Evolutionary conservation across 2,329 filamentous ascomycete species (phyloP).

Genomic region (Colletotrichum shisoi): DNA sequence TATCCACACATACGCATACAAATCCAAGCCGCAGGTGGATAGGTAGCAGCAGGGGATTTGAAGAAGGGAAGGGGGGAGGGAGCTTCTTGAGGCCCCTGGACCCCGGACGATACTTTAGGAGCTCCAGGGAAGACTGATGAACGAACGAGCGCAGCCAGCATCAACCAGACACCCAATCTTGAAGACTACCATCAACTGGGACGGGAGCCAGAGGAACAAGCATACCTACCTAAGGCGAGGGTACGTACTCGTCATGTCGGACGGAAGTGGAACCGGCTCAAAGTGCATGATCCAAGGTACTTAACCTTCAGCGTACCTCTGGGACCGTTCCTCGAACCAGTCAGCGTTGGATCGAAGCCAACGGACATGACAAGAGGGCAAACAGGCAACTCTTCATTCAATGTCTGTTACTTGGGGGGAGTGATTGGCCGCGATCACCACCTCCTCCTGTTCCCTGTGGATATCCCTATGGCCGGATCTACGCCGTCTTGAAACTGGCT

Average conservation of each 20-base stretch:
- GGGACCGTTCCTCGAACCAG: slow-evolving; percentile 30
- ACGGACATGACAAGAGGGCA: not conserved
- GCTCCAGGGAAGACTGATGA: slow-evolving; percentile 27
- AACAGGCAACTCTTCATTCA: slow-evolving; percentile 3
- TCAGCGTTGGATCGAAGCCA: slow-evolving; percentile 5
- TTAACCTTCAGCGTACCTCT: slow-evolving; percentile 38
- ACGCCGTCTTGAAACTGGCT: too few relatives aligned
- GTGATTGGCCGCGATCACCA: not conserved
- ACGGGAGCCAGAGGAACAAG: slow-evolving; percentile 28
- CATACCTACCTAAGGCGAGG: slow-evolving; percentile 8
- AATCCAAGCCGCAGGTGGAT: slow-evolving; percentile 19
- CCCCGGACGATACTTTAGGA: slow-evolving; percentile 25
- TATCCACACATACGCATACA: not conserved
- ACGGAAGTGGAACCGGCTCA: slow-evolving; percentile 32
- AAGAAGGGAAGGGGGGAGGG: slow-evolving; percentile 12
- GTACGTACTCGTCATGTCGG: slow-evolving; percentile 33
- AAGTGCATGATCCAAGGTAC: slow-evolving; percentile 38
- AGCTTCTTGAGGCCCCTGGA: slow-evolving; percentile 31
- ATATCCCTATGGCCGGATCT: not conserved
- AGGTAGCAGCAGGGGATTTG: slow-evolving; percentile 18
- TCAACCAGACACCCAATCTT: slow-evolving; percentile 33
- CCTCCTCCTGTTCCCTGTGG: not conserved
- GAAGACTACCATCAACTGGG: slow-evolving; percentile 30
- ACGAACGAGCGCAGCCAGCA: slow-evolving; percentile 34
- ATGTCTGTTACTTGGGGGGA: not conserved